Evolutionary conservation across 169 alveolate genomes (phyloP).

Genomic region (Eimeria sp.): DNA sequence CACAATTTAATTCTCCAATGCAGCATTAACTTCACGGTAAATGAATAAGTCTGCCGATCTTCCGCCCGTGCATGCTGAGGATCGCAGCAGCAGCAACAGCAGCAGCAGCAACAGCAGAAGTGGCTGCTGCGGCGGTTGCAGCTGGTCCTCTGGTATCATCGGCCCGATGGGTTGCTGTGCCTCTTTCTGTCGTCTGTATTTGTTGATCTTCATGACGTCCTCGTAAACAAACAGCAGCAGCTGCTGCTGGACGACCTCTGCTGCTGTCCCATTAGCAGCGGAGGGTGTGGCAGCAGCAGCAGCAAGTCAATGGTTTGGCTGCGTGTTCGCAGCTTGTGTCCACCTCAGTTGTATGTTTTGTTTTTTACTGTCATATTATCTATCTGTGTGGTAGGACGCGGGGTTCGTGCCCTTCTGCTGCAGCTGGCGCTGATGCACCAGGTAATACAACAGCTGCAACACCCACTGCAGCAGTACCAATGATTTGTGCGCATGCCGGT

Average conservation of each 20-base stretch:
- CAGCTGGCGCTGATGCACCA: background rate
- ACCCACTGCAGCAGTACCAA: background rate
- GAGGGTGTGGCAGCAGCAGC: slow-evolving; percentile 2
- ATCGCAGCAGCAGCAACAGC: background rate
- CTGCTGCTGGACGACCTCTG: slow-evolving; percentile 40
- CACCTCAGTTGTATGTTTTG: background rate
- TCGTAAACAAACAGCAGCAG: slow-evolving; percentile 16
- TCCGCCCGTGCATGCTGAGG: background rate
- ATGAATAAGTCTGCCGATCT: background rate
- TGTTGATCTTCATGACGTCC: background rate
- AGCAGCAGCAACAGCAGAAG: background rate
- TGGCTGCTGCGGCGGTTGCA: background rate
- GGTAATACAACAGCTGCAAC: background rate
- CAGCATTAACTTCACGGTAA: background rate
- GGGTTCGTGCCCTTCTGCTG: background rate
- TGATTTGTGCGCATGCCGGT: background rate
- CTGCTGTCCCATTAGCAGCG: slow-evolving; percentile 17
- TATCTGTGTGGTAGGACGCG: background rate
- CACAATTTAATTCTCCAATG: background rate
- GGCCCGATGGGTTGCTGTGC: background rate
- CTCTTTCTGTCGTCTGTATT: background rate
- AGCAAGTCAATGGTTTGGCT: slow-evolving; percentile 12
- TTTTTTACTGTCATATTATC: background rate
- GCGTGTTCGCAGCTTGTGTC: background rate
- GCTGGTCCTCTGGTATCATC: background rate